These are phyloP conservation scores for Inga oerstediana DNA, from an alignment of 306 rosid genomes.

Conservation along the genomic window DNA sequence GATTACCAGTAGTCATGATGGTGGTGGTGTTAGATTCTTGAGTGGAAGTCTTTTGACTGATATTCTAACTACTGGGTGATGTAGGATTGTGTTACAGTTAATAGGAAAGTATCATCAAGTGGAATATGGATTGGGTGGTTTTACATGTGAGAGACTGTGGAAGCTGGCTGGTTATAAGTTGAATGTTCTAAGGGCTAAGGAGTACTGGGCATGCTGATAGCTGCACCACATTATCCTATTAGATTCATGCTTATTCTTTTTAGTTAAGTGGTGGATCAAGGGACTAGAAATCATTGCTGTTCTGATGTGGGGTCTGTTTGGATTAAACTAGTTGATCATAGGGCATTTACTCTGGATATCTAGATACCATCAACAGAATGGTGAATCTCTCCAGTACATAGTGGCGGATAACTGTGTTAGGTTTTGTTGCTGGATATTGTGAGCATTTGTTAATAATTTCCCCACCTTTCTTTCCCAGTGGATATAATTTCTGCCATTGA, in stretches of 20 bases:
- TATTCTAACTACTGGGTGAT: neutral
- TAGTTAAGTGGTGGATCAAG: conserved; percentile 21
- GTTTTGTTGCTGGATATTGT: conserved; percentile 28
- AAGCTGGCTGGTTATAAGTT: neutral
- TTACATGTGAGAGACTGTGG: conserved; percentile 12
- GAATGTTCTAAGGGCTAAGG: neutral
- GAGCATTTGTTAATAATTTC: conserved; percentile 32
- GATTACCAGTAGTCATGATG: conserved; percentile 17
- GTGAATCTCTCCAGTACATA: neutral
- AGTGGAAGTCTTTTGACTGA: neutral
- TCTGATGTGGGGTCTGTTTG: neutral
- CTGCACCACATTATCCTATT: neutral
- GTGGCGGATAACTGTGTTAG: conserved; percentile 25
- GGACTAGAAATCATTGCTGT: conserved; percentile 14
- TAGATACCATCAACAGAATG: neutral
- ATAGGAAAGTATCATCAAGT: neutral
- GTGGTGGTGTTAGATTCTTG: neutral
- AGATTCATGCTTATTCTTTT: conserved; percentile 17
- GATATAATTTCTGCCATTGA: conserved; percentile 99
- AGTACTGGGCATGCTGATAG: conserved; percentile 12
- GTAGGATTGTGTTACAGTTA: conserved; percentile 5
- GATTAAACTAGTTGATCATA: neutral
- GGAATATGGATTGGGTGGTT: conserved; percentile 30
- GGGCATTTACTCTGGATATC: conserved; percentile 10
- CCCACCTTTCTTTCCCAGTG: conserved; percentile 59